Percentiles rank a stretch among this genome's conserved stretches.
These are phyloP conservation scores for Fragilaria radians DNA, from an alignment of 108 stramenopile genomes.

Conservation along the genomic window DNA sequence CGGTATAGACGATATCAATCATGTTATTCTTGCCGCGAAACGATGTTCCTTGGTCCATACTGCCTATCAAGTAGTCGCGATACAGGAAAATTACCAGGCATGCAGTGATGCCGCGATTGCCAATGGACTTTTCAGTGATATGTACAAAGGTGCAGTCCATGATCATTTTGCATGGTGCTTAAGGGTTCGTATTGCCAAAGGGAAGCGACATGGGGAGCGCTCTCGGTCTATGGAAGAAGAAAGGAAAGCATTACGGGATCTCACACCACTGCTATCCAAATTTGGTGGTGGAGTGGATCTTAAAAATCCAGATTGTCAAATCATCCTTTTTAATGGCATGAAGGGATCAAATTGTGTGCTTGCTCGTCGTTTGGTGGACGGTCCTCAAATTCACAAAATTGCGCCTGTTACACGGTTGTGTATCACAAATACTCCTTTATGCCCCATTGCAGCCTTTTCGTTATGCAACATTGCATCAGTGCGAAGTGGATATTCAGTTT, in stretches of 20 bases:
- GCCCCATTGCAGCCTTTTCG: slow-evolving; percentile 72
- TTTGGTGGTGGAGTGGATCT: slow-evolving; percentile 69
- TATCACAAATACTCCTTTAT: slow-evolving; percentile 78
- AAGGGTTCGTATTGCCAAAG: slow-evolving; percentile 46
- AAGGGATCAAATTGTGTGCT: slow-evolving; percentile 25
- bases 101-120: slow-evolving; percentile 30
- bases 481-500: slow-evolving; percentile 22
- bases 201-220: slow-evolving; percentile 59
- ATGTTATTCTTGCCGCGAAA: slow-evolving; percentile 29
- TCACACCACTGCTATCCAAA: slow-evolving; percentile 40
- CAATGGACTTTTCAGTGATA: slow-evolving; percentile 51
- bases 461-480: slow-evolving; percentile 72
- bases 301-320: slow-evolving; percentile 50
- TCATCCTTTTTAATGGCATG: slow-evolving; percentile 79
- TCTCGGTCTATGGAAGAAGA: slow-evolving; percentile 63
- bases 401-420: slow-evolving; percentile 78
- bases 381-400: slow-evolving; percentile 40
- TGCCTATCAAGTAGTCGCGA: slow-evolving; percentile 50
- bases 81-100: slow-evolving; percentile 31
- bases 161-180: slow-evolving; percentile 64
- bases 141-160: slow-evolving; percentile 36
- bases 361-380: slow-evolving; percentile 52
- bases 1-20: slow-evolving; percentile 7
- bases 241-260: slow-evolving; percentile 39
- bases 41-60: slow-evolving; percentile 71